Percentiles rank a stretch among this genome's conserved stretches.
Conservation (phyloP, 441 rosid genomes). For the Hypseocharis bilobata region DNA sequence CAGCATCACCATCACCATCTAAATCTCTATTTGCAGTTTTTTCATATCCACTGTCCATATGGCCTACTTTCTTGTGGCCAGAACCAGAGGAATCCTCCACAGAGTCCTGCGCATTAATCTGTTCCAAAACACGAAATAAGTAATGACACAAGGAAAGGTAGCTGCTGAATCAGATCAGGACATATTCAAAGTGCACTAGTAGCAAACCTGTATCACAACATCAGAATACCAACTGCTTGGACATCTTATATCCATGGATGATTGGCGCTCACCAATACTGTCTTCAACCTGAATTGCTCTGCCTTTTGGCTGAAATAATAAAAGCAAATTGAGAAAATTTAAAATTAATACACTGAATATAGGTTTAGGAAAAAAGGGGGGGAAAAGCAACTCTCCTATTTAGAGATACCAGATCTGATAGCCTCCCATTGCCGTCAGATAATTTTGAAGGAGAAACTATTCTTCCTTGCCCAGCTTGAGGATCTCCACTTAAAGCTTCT, state of each 20-base stretch:
- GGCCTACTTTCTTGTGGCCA: constrained; percentile 24
- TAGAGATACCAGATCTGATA: constrained; percentile 23
- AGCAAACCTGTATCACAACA: constrained; percentile 59
- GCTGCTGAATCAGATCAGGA: constrained; percentile 12
- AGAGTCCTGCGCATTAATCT: constrained; percentile 46
- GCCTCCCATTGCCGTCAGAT: constrained; percentile 23
- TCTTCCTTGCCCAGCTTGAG: constrained; percentile 10
- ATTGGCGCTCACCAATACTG: constrained; percentile 40
- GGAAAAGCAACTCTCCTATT: constrained; percentile 2
- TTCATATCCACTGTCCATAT: constrained; percentile 15
- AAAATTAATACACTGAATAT: not conserved
- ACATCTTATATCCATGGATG: constrained; percentile 38
- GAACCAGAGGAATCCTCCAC: constrained; percentile 29
- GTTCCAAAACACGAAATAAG: constrained; percentile 23
- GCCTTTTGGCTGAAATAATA: constrained; percentile 40
- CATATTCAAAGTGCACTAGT: constrained; percentile 7
- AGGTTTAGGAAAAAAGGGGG: not conserved
- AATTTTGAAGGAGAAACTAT: constrained; percentile 12
- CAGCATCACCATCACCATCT: constrained; percentile 12
- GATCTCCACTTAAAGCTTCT: constrained; percentile 14
- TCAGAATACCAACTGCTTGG: constrained; percentile 42
- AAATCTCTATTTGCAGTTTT: constrained; percentile 23
- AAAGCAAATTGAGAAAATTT: not conserved
- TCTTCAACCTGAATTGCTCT: constrained; percentile 53
- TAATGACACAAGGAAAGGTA: constrained; percentile 9